Evolutionary conservation across 129 eudicot species (phyloP), one percentile per base, ranked within the genome.

Genomic region (Deinandra increscens): DNA sequence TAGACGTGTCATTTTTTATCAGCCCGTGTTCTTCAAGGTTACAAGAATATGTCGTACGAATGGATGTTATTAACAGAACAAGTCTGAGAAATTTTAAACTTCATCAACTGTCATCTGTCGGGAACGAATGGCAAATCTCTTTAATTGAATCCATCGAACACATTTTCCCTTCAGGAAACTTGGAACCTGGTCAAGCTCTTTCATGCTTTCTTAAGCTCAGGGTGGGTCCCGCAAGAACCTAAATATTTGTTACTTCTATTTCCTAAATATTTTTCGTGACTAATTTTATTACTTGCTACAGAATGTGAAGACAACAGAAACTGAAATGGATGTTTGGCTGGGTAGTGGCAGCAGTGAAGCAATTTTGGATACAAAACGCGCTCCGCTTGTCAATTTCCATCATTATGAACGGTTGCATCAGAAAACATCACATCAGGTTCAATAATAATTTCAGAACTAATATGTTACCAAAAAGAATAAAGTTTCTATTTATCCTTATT

Each of bases 191-290:
- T 69, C 97, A 93, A 58, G 87, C 90, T 66, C 73, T 93, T 15
- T 87, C 99, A 38, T 87, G 87, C 71, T 93, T 87, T 80, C 83
- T 93, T 82, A 89, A 87, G 79, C 91, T 93, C 61, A 87, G 87
- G 99, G 99, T 93, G 29, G 29, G 26, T 60, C 43, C 42, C 7
- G 36, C 43, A 34, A 60, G 12, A 15, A 60, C n/a, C 13, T 34
- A n/a, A 15, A 33, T 34, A 36, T n/a, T 11, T 17, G 9, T 49
- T 19, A 31, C 26, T 60, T n/a, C 22, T 65, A 6, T 59, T 70
- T 68, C 46, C 29, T 59, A 58, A 34, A 13, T 46, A 15, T 36
- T 58, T 26, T 46, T 76, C 43, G 42, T 64, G 54, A 31, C 37
- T 62, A 14, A 43, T 64, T 56, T 60, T n/a, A 53, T 69, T 68